phyloP scores from a whole-genome alignment of 176 grass and related monocot genomes.

The Thalia dealbata region DNA sequence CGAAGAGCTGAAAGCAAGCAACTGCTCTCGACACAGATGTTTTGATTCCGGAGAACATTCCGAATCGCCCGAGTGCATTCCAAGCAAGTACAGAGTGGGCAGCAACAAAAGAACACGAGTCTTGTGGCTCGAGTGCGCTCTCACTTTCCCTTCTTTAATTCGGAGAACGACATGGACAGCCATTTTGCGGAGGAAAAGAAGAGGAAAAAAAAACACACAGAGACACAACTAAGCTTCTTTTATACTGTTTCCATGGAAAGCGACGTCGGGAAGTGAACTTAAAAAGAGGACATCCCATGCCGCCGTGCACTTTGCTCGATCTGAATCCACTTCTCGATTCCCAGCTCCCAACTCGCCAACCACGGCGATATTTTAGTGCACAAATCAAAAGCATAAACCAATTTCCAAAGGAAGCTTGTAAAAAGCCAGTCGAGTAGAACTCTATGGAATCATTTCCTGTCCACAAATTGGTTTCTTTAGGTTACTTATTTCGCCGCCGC shows the following conservation, averaged over 20 bases:
- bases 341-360: conserved; percentile 4
- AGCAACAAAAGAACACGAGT: not conserved
- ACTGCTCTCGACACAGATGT: not conserved
- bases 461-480: not conserved
- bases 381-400: too few species aligned
- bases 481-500: too few species aligned
- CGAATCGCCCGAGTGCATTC: not conserved
- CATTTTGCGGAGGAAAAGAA: not conserved
- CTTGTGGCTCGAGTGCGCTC: not conserved
- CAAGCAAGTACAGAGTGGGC: not conserved
- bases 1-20: not conserved
- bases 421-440: not conserved
- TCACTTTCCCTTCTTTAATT: not conserved
- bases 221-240: not conserved
- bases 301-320: conserved; percentile 8
- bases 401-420: too few species aligned
- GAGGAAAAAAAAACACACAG: too few species aligned
- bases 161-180: too few species aligned
- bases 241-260: not conserved
- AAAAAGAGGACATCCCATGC: conserved; percentile 16
- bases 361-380: conserved; percentile 1
- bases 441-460: not conserved
- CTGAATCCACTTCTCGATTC: not conserved
- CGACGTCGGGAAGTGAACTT: conserved; percentile 8
- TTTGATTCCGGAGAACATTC: conserved; percentile 4